phyloP scores from a whole-genome alignment of 495 filamentous ascomycete genomes.

The Xylaria acuta region DNA sequence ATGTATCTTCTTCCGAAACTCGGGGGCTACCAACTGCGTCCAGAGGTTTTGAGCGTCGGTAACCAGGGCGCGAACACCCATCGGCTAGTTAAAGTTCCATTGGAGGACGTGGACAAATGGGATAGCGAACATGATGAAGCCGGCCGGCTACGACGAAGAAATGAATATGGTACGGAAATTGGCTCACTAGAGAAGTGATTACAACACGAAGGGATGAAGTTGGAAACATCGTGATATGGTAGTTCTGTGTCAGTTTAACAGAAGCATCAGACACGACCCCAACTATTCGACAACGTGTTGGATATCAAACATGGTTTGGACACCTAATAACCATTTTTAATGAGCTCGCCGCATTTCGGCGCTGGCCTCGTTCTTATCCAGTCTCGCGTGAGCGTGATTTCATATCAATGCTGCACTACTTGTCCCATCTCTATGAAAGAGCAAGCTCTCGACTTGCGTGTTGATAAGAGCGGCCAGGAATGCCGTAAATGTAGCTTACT shows the following conservation, averaged over 20 bases:
- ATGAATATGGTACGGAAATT: conserved; percentile 1
- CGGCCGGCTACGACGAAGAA: conserved; percentile 41
- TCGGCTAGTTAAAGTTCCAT: conserved; percentile 60
- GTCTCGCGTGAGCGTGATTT: neutral
- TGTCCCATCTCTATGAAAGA: neutral
- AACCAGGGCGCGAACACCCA: conserved; percentile 59
- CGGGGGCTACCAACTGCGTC: conserved; percentile 59
- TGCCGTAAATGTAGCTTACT: neutral
- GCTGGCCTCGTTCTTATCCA: neutral
- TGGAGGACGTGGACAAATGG: conserved; percentile 55
- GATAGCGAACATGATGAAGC: conserved; percentile 64
- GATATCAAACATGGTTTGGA: neutral
- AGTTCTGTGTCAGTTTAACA: neutral
- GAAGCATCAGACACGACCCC: neutral
- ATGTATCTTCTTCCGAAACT: conserved; percentile 58
- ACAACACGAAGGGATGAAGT: neutral
- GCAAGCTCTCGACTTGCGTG: neutral
- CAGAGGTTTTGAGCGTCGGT: conserved; percentile 57
- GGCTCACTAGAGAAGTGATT: neutral
- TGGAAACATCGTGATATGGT: neutral
- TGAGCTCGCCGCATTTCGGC: neutral
- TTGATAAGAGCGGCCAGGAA: neutral
- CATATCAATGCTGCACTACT: neutral
- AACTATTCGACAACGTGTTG: neutral
- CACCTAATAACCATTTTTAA: neutral